phyloP scores from a whole-genome alignment of 768 basidiomycete species.

The Lactarius quietus region DNA sequence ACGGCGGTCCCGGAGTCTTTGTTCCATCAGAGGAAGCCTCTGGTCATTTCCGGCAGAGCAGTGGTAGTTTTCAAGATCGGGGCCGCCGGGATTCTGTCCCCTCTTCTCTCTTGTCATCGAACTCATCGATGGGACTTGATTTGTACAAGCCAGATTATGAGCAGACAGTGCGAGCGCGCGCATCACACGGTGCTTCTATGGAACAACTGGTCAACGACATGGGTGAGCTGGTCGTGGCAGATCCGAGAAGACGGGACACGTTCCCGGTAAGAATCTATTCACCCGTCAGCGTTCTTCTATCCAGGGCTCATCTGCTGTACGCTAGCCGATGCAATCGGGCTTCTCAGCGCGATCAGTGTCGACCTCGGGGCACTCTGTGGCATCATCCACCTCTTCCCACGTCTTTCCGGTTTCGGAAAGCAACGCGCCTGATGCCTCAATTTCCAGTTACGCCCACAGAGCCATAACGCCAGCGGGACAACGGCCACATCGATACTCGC shows the following conservation, averaged over 20 bases:
- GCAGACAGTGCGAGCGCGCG: conserved; percentile 36
- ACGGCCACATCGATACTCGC: conserved; percentile 24
- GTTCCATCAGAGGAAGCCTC: conserved; percentile 39
- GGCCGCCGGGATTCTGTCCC: conserved; percentile 52
- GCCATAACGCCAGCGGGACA: conserved; percentile 21
- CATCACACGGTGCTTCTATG: conserved; percentile 37
- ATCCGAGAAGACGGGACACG: conserved; percentile 50
- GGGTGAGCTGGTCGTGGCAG: conserved; percentile 57
- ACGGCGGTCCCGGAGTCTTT: conserved; percentile 78
- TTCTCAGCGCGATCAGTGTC: conserved; percentile 17
- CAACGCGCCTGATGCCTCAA: conserved; percentile 34
- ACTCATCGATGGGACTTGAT: conserved; percentile 57
- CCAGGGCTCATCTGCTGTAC: not conserved
- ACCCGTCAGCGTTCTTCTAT: not conserved
- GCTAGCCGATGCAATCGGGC: conserved; percentile 11
- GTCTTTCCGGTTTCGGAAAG: conserved; percentile 37
- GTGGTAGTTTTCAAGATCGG: conserved; percentile 37
- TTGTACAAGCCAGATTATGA: conserved; percentile 77
- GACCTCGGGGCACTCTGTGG: conserved; percentile 20
- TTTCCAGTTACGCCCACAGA: conserved; percentile 6
- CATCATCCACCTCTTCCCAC: conserved; percentile 23
- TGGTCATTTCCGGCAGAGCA: conserved; percentile 29
- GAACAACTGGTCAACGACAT: conserved; percentile 63
- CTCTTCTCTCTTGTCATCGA: conserved; percentile 58
- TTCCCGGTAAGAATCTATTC: conserved; percentile 42